Evolutionary conservation across 129 eudicot species (phyloP), one percentile per base, ranked within the genome.

Genomic region (Pittosporum tobira): DNA sequence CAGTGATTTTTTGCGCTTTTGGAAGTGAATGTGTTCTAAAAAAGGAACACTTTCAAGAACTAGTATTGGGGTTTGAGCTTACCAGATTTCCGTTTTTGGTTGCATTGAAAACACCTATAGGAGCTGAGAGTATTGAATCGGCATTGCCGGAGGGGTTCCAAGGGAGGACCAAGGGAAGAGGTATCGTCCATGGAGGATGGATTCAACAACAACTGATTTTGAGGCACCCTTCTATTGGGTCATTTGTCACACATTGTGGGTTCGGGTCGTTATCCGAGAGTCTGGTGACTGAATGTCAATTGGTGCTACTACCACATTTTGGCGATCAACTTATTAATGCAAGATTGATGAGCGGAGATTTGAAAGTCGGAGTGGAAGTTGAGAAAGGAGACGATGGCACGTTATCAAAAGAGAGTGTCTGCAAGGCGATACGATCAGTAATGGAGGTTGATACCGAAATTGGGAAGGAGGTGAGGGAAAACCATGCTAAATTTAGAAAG

Each of bases 181-280:
- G 82, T 2, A 40, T 67, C 14, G 71, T 77, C 0, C 48, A 59
- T 26, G 63, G 71, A 5, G 75, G 68, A 16, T 77, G 82, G 82
- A 67, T 71, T 5, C 78, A 67, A 34, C 82, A 77, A 36, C 78
- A 54, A 23, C 22, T 67, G 56, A 68, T 73, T 4, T 8, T 77
- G 51, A 40, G 45, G 3, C 83, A 77, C 36, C 67, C 74, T 26
- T 47, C 71, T 0, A 68, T 77, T 3, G 82, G 82, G 19, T 77
- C 78, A 55, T 77, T 67, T 55, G 68, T 77, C 11, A 72, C 75
- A 0, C 83, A 77, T 24, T 67, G 75, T 13, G 83, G 83, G 36
- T 54, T 34, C 34, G 71, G 74, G 6, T 77, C 82, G 1, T 13
- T 77, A 15, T 61, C 68, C 12, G 82, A 77, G 63, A 74, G 75